Evolutionary conservation across 345 rosid genomes (phyloP).

Genomic region (Pseudoturritis turrita): DNA sequence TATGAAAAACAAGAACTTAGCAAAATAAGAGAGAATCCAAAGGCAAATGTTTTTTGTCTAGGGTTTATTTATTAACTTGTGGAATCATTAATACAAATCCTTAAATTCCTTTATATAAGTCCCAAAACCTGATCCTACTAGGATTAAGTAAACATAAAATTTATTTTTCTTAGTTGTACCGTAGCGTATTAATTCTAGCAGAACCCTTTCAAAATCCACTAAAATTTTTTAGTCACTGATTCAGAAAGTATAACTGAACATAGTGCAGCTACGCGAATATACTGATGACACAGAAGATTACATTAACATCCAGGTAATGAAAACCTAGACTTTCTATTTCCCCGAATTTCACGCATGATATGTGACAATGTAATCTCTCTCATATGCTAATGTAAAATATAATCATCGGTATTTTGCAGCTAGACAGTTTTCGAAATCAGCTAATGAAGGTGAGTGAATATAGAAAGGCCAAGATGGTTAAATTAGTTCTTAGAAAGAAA

Average conservation of each 20-base stretch:
- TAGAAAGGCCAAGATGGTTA: not conserved
- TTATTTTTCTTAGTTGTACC: no score
- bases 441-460: constrained; percentile 67
- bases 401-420: constrained; percentile 42
- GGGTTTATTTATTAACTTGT: no score
- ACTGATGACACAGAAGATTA: constrained; percentile 94
- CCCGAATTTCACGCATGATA: not conserved
- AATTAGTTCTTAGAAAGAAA: no score
- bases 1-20: no score
- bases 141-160: no score
- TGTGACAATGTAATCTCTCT: not conserved
- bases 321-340: not conserved
- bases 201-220: no score
- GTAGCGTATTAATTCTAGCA: no score
- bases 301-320: constrained; percentile 85
- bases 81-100: no score
- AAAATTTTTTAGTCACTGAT: not conserved
- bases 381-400: not conserved
- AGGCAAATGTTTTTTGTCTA: no score
- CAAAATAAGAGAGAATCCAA: no score
- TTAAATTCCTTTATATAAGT: no score
- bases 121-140: no score
- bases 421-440: constrained; percentile 92
- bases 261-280: constrained; percentile 82
- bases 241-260: not conserved